Evolutionary conservation across 441 rosid genomes (phyloP).

Genomic region (Gossypium schwendimanii): DNA sequence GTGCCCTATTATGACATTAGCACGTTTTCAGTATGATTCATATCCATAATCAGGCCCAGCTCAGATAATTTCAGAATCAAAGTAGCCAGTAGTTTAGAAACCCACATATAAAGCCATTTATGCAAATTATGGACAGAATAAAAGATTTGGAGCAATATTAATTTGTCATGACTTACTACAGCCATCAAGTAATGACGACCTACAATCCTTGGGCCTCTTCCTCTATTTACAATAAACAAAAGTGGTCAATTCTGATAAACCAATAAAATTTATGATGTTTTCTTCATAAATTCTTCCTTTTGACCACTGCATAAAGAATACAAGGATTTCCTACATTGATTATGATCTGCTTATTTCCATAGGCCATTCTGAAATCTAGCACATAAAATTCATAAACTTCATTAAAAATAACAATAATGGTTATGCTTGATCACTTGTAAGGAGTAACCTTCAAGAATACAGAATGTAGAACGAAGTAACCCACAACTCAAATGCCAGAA

Average conservation of each 20-base stretch:
- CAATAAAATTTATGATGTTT: background rate
- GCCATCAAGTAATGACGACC: background rate
- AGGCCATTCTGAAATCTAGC: background rate
- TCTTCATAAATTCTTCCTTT: background rate
- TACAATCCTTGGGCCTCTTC: background rate
- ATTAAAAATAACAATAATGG: background rate
- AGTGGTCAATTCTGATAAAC: background rate
- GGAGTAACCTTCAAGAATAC: background rate
- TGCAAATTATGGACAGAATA: background rate
- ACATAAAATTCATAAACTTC: background rate
- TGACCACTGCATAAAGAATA: background rate
- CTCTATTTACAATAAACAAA: background rate
- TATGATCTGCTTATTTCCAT: background rate
- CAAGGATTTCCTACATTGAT: background rate
- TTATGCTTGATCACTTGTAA: background rate
- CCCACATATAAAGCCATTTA: background rate
- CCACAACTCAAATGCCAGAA: background rate
- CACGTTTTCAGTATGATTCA: background rate
- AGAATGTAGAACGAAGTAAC: no score
- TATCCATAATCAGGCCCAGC: background rate
- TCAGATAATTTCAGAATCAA: background rate
- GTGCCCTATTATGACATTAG: background rate
- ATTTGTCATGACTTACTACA: background rate
- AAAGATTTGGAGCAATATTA: background rate
- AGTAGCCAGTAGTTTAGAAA: background rate